Evolutionary conservation across 208 protist species (phyloP).

Genomic region (Tritrichomonas musculus): DNA sequence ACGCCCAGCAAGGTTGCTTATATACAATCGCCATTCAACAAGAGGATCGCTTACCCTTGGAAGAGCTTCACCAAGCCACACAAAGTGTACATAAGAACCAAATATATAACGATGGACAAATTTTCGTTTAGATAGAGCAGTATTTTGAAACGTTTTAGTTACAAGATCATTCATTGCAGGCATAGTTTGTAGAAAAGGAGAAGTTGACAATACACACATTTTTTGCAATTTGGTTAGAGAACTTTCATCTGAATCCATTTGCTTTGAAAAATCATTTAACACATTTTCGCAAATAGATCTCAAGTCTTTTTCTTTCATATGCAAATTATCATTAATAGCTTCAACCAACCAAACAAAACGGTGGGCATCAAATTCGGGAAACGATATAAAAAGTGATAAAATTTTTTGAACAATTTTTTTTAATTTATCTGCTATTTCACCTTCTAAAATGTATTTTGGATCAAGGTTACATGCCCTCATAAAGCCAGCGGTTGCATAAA

Average conservation of each 20-base stretch:
- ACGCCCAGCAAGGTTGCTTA: not conserved
- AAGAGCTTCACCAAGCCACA: not conserved
- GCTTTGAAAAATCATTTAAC: not conserved
- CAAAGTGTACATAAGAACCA: not conserved
- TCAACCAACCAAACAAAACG: slow-evolving; percentile 16
- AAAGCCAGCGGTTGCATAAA: not conserved
- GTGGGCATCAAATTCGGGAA: not conserved
- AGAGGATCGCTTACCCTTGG: not conserved
- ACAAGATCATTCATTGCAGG: not conserved
- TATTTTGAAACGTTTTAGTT: not conserved
- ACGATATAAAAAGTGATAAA: not conserved
- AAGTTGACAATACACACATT: not conserved
- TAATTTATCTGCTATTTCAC: too few relatives aligned
- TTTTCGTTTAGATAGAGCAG: not conserved
- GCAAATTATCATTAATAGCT: not conserved
- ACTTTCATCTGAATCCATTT: not conserved
- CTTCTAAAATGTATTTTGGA: not conserved
- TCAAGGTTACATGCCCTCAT: not conserved
- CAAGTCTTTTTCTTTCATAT: not conserved
- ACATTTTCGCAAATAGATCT: not conserved
- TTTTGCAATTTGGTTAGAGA: not conserved
- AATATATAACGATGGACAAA: not conserved
- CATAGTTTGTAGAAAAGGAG: not conserved
- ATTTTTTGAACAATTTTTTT: not conserved
- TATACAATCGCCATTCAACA: not conserved